Evolutionary conservation across 352 stramenopile species (phyloP), one percentile per base, ranked within the genome.

Genomic region (Phytophthora sansomeana): DNA sequence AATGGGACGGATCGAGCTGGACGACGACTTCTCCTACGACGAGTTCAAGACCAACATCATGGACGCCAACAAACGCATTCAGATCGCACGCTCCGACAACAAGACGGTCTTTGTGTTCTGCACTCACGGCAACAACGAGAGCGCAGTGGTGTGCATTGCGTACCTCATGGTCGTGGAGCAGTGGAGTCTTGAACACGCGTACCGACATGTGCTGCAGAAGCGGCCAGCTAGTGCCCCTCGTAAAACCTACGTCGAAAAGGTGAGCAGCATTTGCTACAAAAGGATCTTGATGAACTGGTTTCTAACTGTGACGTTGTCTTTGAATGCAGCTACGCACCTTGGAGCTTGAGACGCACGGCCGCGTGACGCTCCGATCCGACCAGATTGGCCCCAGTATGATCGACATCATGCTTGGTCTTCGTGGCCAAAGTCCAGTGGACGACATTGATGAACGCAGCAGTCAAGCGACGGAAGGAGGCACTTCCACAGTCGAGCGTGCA

Each of bases 381-480:
- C 77, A 87, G 19, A 81, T 90, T 16, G 83, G 83, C 0, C 83
- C 83, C 13, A 91, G 83, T 48, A 91, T 91, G 83, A 89, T 90
- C 32, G 83, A 91, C 39, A 72, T 91, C 43, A 91, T 91, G 83
- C 70, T 86, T 42, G 77, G 80, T 10, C 69, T 91, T 14, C 79
- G 78, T 24, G 83, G 80, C 4, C 70, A 86, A 30, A 58, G 72
- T 9, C 64, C 65, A 0, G 55, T 58, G 6, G 72, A 89, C 19
- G 69, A 86, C 32, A 59, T 52, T 5, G 75, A 87, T 14, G 77
- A 87, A 24, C 72, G 67, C 7, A 71, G 58, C 41, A 89, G 80
- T 33, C 79, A 84, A 47, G 51, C 66, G n/a, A 86, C 72, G 0
- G 76, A 88, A 44, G 75, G 59, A 11, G 63, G 69, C 1, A 69